phyloP scores from a whole-genome alignment of 2,329 filamentous ascomycete genomes.

The Venturia asperata region DNA sequence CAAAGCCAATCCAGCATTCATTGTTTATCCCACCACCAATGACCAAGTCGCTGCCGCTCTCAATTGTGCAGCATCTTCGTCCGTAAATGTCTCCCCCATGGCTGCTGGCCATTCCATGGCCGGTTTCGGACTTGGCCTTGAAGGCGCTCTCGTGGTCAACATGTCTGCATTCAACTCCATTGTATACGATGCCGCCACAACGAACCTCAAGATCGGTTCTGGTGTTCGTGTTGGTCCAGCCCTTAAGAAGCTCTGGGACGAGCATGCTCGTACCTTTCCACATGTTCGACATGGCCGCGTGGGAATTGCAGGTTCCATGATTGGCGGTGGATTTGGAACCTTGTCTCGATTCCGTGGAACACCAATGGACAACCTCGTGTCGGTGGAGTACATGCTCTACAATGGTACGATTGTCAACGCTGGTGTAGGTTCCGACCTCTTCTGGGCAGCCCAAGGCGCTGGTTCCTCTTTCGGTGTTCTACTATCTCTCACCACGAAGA shows the following conservation, averaged over 20 bases:
- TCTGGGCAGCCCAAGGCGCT: slow-evolving; percentile 52
- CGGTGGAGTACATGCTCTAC: slow-evolving; percentile 50
- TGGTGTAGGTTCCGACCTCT: slow-evolving; percentile 46
- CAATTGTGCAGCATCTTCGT: background rate
- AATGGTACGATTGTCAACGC: slow-evolving; percentile 42
- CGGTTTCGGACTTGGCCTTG: slow-evolving; percentile 43
- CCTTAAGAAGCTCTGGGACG: slow-evolving; percentile 29
- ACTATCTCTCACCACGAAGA: slow-evolving; percentile 7
- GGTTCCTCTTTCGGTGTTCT: slow-evolving; percentile 52
- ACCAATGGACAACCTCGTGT: slow-evolving; percentile 49
- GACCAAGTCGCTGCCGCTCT: slow-evolving; percentile 1
- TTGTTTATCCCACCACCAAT: background rate
- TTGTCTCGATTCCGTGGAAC: slow-evolving; percentile 53
- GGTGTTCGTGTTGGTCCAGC: slow-evolving; percentile 43
- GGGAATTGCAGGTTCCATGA: slow-evolving; percentile 48
- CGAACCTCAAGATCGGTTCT: slow-evolving; percentile 40
- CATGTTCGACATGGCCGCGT: slow-evolving; percentile 29
- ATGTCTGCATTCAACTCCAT: slow-evolving; percentile 41
- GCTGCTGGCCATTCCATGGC: slow-evolving; percentile 60
- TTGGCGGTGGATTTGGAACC: slow-evolving; percentile 49
- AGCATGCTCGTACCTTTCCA: background rate
- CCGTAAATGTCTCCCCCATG: slow-evolving; percentile 46
- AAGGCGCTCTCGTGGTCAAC: slow-evolving; percentile 44
- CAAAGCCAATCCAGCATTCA: background rate
- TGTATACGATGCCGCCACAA: slow-evolving; percentile 34